A percentile compares a stretch with the other conserved stretches of the same genome.
Evolutionary conservation across 805 yeast genomes (phyloP).

Genomic region (Wickerhamomyces rabaulensis): DNA sequence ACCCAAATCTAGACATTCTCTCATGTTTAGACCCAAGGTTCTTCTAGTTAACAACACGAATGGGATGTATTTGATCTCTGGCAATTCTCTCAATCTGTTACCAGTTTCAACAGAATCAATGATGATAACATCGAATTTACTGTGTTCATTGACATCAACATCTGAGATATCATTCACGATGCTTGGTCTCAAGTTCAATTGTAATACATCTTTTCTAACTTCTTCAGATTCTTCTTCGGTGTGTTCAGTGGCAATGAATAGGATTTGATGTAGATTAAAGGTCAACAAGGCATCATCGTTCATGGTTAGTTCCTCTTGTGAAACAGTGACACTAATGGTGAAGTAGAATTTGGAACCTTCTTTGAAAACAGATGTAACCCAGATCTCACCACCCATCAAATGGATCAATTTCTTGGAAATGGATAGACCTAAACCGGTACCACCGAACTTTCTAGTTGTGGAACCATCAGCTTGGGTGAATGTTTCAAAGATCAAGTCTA

Average conservation of each 20-base stretch:
- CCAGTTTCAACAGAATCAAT: conserved; percentile 79
- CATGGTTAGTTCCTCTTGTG: conserved; percentile 50
- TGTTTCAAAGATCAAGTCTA: conserved; percentile 82
- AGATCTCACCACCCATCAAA: conserved; percentile 89
- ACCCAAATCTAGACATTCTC: conserved; percentile 78
- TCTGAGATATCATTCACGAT: conserved; percentile 52
- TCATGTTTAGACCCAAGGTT: conserved; percentile 72
- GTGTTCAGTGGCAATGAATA: conserved; percentile 67
- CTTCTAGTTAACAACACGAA: conserved; percentile 73
- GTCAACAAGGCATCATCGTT: conserved; percentile 68
- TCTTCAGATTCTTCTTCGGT: conserved; percentile 43
- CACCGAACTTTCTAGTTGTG: conserved; percentile 88
- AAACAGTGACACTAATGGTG: conserved; percentile 74
- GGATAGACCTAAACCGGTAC: conserved; percentile 85
- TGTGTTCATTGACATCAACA: conserved; percentile 46
- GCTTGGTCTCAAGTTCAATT: conserved; percentile 57
- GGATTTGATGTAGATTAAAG: conserved; percentile 62
- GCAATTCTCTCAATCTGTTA: conserved; percentile 56
- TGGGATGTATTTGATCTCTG: conserved; percentile 82
- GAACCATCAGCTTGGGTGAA: conserved; percentile 94
- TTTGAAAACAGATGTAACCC: conserved; percentile 82
- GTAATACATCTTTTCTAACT: conserved; percentile 44
- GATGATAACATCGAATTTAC: conserved; percentile 72
- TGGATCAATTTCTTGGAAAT: conserved; percentile 84
- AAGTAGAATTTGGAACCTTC: conserved; percentile 80